phyloP scores from a whole-genome alignment of 805 yeast genomes.

The Saccharomyces mikatae region DNA sequence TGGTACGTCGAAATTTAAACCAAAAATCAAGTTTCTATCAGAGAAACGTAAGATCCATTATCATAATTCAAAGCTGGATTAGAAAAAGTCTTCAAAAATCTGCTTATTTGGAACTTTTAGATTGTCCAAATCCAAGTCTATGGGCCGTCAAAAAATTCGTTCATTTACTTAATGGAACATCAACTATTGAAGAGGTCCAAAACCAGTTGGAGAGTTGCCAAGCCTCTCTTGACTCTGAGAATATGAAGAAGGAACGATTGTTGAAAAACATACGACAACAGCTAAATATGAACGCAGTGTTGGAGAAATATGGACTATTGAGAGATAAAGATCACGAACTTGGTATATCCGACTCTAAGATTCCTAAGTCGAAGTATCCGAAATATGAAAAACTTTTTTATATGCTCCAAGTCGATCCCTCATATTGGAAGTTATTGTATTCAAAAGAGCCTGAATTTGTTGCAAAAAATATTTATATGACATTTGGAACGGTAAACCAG shows the following conservation, averaged over 20 bases:
- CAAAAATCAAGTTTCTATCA: constrained; percentile 42
- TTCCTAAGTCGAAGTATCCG: constrained; percentile 15
- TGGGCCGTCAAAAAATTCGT: constrained; percentile 71
- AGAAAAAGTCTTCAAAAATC: constrained; percentile 58
- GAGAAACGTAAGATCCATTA: constrained; percentile 47
- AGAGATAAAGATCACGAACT: not conserved
- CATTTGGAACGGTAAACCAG: constrained; percentile 26
- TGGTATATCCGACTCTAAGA: not conserved
- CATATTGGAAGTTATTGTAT: constrained; percentile 55
- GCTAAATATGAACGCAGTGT: constrained; percentile 66
- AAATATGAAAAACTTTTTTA: constrained; percentile 70
- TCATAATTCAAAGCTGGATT: constrained; percentile 66
- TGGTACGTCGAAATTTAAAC: constrained; percentile 32
- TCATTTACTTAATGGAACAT: constrained; percentile 61
- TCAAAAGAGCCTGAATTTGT: constrained; percentile 28
- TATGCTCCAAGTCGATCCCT: constrained; percentile 74
- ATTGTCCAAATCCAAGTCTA: constrained; percentile 68
- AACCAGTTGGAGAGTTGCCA: constrained; percentile 57
- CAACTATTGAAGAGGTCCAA: constrained; percentile 69
- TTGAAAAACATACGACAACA: constrained; percentile 70
- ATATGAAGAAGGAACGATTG: constrained; percentile 60
- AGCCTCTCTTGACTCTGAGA: constrained; percentile 60
- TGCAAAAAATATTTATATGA: constrained; percentile 22
- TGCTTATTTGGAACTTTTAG: constrained; percentile 67
- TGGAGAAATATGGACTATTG: constrained; percentile 62